Conservation (phyloP, 805 yeast genomes). For the Naumovozyma castellii region DNA sequence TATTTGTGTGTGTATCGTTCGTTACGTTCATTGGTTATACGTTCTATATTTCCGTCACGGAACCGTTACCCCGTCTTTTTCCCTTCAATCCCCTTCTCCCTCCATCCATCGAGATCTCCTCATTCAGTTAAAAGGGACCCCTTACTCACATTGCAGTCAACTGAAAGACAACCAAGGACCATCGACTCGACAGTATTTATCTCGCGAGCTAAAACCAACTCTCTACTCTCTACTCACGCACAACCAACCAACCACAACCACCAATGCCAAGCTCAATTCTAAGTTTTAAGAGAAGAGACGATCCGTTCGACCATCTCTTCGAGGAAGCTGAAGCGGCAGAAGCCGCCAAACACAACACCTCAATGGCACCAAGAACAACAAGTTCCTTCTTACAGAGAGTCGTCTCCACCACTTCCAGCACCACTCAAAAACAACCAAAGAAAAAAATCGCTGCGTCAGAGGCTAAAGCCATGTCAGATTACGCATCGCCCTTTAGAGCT, state of each 20-base stretch:
- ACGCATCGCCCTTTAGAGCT: slow-evolving; percentile 9
- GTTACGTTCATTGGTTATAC: no score
- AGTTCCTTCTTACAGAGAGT: background rate
- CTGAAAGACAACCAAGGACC: no score
- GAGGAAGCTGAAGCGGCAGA: background rate
- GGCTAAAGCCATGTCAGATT: background rate
- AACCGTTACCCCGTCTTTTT: background rate
- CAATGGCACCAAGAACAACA: background rate
- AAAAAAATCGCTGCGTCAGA: background rate
- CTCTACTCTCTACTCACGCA: background rate
- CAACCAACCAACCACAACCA: background rate
- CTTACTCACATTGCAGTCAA: no score
- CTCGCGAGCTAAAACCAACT: background rate
- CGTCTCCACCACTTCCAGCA: background rate
- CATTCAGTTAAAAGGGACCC: no score
- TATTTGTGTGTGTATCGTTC: no score
- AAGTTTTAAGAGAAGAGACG: background rate
- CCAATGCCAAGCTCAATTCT: background rate
- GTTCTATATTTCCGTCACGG: no score
- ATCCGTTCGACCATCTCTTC: background rate
- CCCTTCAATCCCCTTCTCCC: background rate
- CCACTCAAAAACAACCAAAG: background rate
- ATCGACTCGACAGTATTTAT: no score
- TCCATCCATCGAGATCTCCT: background rate
- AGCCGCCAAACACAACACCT: background rate